Evolutionary conservation across 2,329 filamentous ascomycete genomes (phyloP).

Genomic region (Penicillium janthinellum): DNA sequence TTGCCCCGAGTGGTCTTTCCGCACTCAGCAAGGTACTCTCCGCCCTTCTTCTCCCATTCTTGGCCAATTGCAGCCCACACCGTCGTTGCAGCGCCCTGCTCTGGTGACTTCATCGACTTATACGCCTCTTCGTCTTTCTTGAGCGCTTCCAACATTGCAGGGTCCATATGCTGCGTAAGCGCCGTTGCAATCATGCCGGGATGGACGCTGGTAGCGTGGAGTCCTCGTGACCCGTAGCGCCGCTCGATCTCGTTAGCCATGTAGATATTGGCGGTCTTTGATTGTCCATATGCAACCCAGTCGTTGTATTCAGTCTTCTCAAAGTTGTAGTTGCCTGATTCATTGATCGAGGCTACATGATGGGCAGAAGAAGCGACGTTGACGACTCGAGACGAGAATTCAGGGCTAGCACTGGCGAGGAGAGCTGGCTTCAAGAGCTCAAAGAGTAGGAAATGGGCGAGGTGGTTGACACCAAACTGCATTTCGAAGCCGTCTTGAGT

Average conservation of each 20-base stretch:
- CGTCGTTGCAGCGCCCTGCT: slow-evolving; percentile 46
- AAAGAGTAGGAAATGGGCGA: slow-evolving; percentile 58
- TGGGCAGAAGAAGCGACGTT: slow-evolving; percentile 40
- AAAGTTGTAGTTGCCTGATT: no score
- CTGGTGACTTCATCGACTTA: slow-evolving; percentile 10
- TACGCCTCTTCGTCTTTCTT: neutral
- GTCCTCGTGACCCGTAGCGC: no score
- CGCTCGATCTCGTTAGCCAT: no score
- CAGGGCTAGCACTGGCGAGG: slow-evolving; percentile 37
- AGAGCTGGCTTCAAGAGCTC: slow-evolving; percentile 43
- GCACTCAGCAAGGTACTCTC: no score
- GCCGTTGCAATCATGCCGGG: slow-evolving; percentile 14
- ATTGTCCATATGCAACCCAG: no score
- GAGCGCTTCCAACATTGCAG: no score
- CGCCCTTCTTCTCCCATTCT: no score
- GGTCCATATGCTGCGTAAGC: slow-evolving; percentile 40
- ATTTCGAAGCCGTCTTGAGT: slow-evolving; percentile 42
- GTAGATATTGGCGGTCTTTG: no score
- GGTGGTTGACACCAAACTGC: slow-evolving; percentile 57
- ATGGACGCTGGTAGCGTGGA: no score
- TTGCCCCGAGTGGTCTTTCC: no score
- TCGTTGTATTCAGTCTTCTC: no score
- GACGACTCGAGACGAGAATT: slow-evolving; percentile 49
- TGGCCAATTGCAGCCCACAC: slow-evolving; percentile 35
- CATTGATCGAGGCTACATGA: no score